phyloP scores from a whole-genome alignment of 2,329 filamentous ascomycete species.

The Colletotrichum plurivorum region DNA sequence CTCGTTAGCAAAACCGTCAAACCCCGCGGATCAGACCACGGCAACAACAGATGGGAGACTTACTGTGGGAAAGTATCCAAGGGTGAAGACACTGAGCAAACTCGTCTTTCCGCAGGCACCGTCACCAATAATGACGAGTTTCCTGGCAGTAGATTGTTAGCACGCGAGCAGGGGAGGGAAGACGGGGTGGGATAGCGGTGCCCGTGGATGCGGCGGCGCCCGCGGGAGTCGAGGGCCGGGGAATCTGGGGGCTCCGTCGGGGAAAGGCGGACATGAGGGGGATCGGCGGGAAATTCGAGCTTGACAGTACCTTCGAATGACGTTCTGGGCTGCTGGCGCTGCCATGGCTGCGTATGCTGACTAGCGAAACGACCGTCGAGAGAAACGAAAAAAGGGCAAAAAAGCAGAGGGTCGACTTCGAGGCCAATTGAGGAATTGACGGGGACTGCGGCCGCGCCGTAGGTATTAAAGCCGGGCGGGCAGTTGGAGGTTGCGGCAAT shows the following conservation, averaged over 20 bases:
- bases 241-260: conserved; percentile 8
- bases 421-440: conserved; percentile 25
- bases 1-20: conserved; percentile 47
- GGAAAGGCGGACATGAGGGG: neutral
- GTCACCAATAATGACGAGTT: conserved; percentile 96
- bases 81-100: conserved; percentile 95
- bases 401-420: conserved; percentile 1
- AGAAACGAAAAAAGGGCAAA: neutral
- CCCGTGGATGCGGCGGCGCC: neutral
- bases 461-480: neutral
- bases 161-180: neutral
- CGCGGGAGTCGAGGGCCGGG: conserved; percentile 1
- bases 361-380: neutral
- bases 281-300: conserved; percentile 34
- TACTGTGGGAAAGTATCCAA: conserved; percentile 98
- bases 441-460: neutral
- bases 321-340: conserved; percentile 64
- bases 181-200: neutral
- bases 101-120: conserved; percentile 99
- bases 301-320: conserved; percentile 74
- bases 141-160: conserved; percentile 67
- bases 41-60: conserved; percentile 58
- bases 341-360: conserved; percentile 52
- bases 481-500: neutral
- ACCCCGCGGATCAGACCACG: conserved; percentile 8